A percentile compares a stretch with the other conserved stretches of the same genome.
phyloP scores from a whole-genome alignment of 2,329 filamentous ascomycete species.

The Westerdykella ornata region DNA sequence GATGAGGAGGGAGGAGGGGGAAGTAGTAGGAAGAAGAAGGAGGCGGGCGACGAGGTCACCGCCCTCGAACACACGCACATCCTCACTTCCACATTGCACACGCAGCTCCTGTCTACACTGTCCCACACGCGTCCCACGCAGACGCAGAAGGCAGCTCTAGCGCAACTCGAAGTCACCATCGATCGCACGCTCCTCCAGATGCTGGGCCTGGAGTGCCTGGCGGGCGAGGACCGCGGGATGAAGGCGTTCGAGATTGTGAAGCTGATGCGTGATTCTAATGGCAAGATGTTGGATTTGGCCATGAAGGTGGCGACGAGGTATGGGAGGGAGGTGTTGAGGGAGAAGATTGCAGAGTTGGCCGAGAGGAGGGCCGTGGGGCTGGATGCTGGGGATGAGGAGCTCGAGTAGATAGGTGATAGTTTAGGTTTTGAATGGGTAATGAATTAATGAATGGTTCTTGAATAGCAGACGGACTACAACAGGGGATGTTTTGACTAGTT shows the following conservation, averaged over 20 bases:
- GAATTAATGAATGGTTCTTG: neutral
- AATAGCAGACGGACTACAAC: neutral
- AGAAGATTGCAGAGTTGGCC: slow-evolving; percentile 83
- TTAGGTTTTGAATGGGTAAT: neutral
- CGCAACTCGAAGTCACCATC: slow-evolving; percentile 70
- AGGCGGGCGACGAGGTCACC: slow-evolving; percentile 45
- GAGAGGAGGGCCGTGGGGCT: slow-evolving; percentile 60
- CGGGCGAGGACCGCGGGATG: slow-evolving; percentile 90
- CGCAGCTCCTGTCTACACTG: slow-evolving; percentile 69
- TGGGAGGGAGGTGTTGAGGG: slow-evolving; percentile 68
- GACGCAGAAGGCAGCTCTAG: slow-evolving; percentile 60
- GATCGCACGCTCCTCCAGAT: slow-evolving; percentile 88
- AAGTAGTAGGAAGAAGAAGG: slow-evolving; percentile 13
- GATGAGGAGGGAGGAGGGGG: slow-evolving; percentile 22
- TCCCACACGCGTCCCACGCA: slow-evolving; percentile 59
- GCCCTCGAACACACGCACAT: slow-evolving; percentile 77
- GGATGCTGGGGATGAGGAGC: slow-evolving; percentile 46
- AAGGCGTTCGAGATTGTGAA: slow-evolving; percentile 85
- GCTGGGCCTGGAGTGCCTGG: slow-evolving; percentile 80
- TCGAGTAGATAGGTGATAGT: slow-evolving; percentile 8
- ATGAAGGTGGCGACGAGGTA: slow-evolving; percentile 84
- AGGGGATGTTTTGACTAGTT: neutral
- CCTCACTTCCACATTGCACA: slow-evolving; percentile 62
- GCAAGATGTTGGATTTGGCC: slow-evolving; percentile 87
- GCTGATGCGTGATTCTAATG: slow-evolving; percentile 75